These are phyloP conservation scores for Pisolithus orientalis DNA, from an alignment of 768 basidiomycete genomes.

Conservation along the genomic window DNA sequence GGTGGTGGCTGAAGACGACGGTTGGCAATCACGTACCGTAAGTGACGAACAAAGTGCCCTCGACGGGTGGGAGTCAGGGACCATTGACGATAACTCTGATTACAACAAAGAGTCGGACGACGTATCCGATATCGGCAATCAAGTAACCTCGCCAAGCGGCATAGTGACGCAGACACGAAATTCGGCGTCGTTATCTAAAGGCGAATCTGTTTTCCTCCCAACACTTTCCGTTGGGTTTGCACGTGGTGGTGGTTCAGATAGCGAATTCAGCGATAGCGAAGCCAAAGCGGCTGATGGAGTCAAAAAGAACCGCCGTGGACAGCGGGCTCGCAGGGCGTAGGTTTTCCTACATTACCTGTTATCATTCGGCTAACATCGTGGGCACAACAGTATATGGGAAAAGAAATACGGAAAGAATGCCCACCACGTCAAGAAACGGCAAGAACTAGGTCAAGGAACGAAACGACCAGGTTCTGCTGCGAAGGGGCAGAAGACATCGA, in stretches of 20 bases:
- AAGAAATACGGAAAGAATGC: slow-evolving; percentile 90
- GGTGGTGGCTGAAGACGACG: slow-evolving; percentile 22
- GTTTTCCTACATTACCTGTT: slow-evolving; percentile 28
- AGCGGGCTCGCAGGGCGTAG: slow-evolving; percentile 90
- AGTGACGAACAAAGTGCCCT: slow-evolving; percentile 20
- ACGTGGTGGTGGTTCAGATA: slow-evolving; percentile 73
- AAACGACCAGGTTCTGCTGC: slow-evolving; percentile 8
- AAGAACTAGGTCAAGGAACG: slow-evolving; percentile 18
- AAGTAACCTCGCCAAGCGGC: slow-evolving; percentile 10
- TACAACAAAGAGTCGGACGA: slow-evolving; percentile 31
- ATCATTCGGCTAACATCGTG: neutral
- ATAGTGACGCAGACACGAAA: slow-evolving; percentile 13
- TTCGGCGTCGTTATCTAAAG: slow-evolving; percentile 12
- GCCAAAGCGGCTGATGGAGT: slow-evolving; percentile 42
- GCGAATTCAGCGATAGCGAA: slow-evolving; percentile 69
- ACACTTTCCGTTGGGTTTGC: slow-evolving; percentile 83
- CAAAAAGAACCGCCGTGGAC: slow-evolving; percentile 88
- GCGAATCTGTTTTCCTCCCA: slow-evolving; percentile 71
- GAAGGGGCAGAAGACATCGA: slow-evolving; percentile 2
- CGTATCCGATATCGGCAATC: slow-evolving; percentile 25
- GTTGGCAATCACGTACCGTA: slow-evolving; percentile 41
- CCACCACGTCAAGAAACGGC: slow-evolving; percentile 77
- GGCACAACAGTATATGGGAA: slow-evolving; percentile 80
- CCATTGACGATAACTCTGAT: slow-evolving; percentile 24
- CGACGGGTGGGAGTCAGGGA: slow-evolving; percentile 33